A percentile compares a stretch with the other conserved stretches of the same genome.
These are phyloP conservation scores for Vigna radiata DNA, from an alignment of 306 rosid genomes.

Conservation along the genomic window DNA sequence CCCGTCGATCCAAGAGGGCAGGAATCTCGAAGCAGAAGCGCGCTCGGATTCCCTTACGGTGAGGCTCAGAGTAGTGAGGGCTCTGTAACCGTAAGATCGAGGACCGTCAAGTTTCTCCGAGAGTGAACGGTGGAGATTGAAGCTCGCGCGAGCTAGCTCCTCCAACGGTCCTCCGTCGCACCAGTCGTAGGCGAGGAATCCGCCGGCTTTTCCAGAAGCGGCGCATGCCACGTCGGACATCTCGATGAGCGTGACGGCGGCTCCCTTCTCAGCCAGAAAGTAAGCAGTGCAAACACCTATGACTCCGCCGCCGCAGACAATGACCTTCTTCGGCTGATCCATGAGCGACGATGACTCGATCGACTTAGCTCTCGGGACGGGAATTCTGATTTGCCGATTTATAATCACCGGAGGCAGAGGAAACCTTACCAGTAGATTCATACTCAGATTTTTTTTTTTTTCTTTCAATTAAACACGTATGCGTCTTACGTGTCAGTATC, in stretches of 20 bases:
- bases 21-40: constrained; percentile 5
- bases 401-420: constrained; percentile 15
- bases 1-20: constrained; percentile 79
- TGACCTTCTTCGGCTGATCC: constrained; percentile 60
- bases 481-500: no score
- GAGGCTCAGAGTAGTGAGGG: constrained; percentile 75
- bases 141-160: constrained; percentile 78
- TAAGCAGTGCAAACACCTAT: constrained; percentile 87
- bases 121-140: constrained; percentile 83
- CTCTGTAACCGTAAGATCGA: constrained; percentile 79
- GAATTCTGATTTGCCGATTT: constrained; percentile 37
- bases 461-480: no score
- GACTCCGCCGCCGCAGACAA: constrained; percentile 91
- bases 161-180: constrained; percentile 78
- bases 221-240: constrained; percentile 84
- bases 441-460: neutral
- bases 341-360: constrained; percentile 48
- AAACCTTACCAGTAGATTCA: constrained; percentile 40
- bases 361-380: neutral
- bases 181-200: constrained; percentile 96
- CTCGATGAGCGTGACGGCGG: constrained; percentile 81
- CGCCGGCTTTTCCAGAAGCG: constrained; percentile 93
- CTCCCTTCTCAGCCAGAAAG: constrained; percentile 80
- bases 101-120: constrained; percentile 73
- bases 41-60: constrained; percentile 57